These are phyloP conservation scores for Bipolaris cookei DNA, from an alignment of 2,329 filamentous ascomycete genomes.

Conservation along the genomic window DNA sequence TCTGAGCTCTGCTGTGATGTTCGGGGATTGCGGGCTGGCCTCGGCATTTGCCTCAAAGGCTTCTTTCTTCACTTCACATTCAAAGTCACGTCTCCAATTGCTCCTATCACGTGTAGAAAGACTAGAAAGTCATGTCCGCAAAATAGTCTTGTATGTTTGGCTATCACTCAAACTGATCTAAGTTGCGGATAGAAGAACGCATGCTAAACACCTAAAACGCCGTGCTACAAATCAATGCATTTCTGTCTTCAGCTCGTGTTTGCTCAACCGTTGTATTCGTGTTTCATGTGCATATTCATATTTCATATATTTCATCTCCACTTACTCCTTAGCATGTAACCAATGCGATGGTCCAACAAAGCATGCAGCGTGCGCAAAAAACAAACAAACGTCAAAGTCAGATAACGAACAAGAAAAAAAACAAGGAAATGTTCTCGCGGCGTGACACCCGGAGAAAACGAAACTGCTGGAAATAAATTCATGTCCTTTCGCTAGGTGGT, in stretches of 20 bases:
- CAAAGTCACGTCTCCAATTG: not conserved
- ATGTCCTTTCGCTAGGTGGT: slow-evolving; percentile 3
- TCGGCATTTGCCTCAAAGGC: slow-evolving; percentile 10
- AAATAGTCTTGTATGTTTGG: slow-evolving; percentile 8
- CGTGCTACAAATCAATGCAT: slow-evolving; percentile 7
- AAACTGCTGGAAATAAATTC: not conserved
- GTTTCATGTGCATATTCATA: slow-evolving; percentile 9
- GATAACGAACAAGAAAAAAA: slow-evolving; percentile 1
- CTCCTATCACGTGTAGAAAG: not conserved
- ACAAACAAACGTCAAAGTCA: slow-evolving; percentile 1
- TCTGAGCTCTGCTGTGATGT: slow-evolving; percentile 23
- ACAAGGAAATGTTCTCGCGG: not conserved
- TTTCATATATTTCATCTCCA: slow-evolving; percentile 12
- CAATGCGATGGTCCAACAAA: not conserved
- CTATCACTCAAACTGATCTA: slow-evolving; percentile 14
- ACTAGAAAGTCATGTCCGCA: not conserved
- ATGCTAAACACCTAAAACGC: slow-evolving; percentile 9
- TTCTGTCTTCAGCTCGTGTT: slow-evolving; percentile 3
- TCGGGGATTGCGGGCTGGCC: slow-evolving; percentile 17
- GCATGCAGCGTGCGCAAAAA: slow-evolving; percentile 1
- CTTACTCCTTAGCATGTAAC: slow-evolving; percentile 5
- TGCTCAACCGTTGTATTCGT: slow-evolving; percentile 8
- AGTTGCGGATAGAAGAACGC: not conserved
- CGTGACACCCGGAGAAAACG: not conserved
- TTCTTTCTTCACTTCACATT: not conserved